A percentile compares a stretch with the other conserved stretches of the same genome.
phyloP scores from a whole-genome alignment of 176 grass and related monocot genomes.

The Stipa capillata region DNA sequence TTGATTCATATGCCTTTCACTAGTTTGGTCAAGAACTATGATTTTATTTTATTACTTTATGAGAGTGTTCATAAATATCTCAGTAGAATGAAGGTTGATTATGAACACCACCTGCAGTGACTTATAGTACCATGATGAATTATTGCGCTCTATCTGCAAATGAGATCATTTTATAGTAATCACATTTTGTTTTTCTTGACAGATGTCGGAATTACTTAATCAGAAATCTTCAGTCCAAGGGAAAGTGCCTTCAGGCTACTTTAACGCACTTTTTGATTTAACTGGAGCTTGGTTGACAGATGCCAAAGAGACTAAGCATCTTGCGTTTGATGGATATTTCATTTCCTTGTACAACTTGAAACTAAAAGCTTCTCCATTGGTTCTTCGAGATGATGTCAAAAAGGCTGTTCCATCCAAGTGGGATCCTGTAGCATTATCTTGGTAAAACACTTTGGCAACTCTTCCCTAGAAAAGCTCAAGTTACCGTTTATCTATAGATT shows the following conservation, averaged over 20 bases:
- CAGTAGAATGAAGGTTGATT: not conserved
- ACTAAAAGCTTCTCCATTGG: conserved; percentile 81
- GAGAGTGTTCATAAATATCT: not conserved
- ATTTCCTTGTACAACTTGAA: conserved; percentile 90
- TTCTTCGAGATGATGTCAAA: conserved; percentile 85
- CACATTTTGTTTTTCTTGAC: conserved; percentile 25
- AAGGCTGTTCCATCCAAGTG: conserved; percentile 86
- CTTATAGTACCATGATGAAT: not conserved
- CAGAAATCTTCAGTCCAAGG: conserved; percentile 85
- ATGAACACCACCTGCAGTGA: not conserved
- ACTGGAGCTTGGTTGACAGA: conserved; percentile 86
- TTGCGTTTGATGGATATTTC: conserved; percentile 90
- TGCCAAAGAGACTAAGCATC: conserved; percentile 66
- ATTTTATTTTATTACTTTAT: not conserved
- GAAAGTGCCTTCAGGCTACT: conserved; percentile 89
- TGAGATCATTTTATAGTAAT: not conserved
- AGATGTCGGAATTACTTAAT: conserved; percentile 98
- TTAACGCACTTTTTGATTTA: conserved; percentile 86
- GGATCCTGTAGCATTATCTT: conserved; percentile 71
- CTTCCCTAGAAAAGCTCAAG: too few species aligned
- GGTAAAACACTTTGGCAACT: conserved; percentile 30
- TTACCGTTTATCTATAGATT: not conserved
- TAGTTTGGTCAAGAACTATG: not conserved
- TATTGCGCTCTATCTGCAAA: not conserved
- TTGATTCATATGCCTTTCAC: not conserved